Conservation (phyloP, 768 basidiomycete genomes). For the Coprinopsis sp. region DNA sequence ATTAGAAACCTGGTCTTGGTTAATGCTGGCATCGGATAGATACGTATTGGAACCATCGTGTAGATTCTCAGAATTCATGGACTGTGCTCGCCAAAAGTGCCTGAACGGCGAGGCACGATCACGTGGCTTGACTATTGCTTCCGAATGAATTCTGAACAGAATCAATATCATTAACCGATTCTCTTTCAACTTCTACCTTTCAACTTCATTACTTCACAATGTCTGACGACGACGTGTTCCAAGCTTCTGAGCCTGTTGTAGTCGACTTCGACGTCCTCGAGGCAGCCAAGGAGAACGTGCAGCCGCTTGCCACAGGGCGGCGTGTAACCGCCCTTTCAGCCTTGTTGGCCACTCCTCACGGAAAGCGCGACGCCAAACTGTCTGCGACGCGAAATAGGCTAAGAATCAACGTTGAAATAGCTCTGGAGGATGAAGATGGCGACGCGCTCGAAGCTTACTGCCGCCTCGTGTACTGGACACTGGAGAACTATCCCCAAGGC, state of each 20-base stretch:
- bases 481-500: slow-evolving; percentile 93
- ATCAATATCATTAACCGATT: too few species aligned
- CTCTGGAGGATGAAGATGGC: slow-evolving; percentile 76
- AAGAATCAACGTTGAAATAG: slow-evolving; percentile 67
- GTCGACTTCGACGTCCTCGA: slow-evolving; percentile 81
- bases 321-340: slow-evolving; percentile 74
- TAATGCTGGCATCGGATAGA: neutral
- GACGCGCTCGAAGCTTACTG: slow-evolving; percentile 86
- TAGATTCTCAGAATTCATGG: too few species aligned
- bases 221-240: slow-evolving; percentile 39
- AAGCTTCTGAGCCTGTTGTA: slow-evolving; percentile 39
- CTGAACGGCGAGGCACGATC: too few species aligned
- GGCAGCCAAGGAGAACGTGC: slow-evolving; percentile 84
- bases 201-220: slow-evolving; percentile 1
- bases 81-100: too few species aligned
- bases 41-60: too few species aligned
- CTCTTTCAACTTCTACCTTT: neutral
- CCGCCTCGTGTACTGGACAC: slow-evolving; percentile 83
- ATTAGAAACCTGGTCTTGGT: slow-evolving; percentile 6
- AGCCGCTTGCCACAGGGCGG: slow-evolving; percentile 74
- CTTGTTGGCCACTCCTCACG: slow-evolving; percentile 72
- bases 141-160: too few species aligned
- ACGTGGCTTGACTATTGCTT: too few species aligned
- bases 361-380: slow-evolving; percentile 67
- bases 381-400: slow-evolving; percentile 59